phyloP scores from a whole-genome alignment of 176 grass and related monocot species.

The Oryza longistaminata region DNA sequence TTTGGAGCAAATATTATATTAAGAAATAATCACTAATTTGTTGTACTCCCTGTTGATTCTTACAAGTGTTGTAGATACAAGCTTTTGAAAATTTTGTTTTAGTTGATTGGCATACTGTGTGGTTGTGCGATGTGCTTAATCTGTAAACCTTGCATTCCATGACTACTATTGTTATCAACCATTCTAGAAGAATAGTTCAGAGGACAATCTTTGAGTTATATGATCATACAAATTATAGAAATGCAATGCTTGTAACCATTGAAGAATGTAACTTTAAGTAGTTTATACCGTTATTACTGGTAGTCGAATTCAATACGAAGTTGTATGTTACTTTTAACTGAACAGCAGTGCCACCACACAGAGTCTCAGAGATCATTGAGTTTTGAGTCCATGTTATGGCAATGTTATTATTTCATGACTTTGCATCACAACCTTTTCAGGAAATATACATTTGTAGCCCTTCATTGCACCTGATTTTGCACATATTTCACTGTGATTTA shows the following conservation, averaged over 20 bases:
- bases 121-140: background rate
- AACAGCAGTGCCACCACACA: too few species aligned
- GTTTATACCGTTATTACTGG: background rate
- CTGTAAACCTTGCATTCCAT: background rate
- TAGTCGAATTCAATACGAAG: background rate
- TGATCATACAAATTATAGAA: background rate
- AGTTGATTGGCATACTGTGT: background rate
- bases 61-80: background rate
- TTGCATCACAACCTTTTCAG: background rate
- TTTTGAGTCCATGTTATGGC: background rate
- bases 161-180: background rate
- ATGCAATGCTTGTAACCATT: background rate
- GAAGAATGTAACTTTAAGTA: background rate
- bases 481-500: background rate
- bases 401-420: background rate
- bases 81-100: background rate
- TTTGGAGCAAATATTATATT: conserved; percentile 2
- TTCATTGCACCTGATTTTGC: background rate
- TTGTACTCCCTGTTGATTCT: background rate
- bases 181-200: background rate
- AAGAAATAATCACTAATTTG: background rate
- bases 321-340: background rate
- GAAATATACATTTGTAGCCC: background rate
- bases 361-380: background rate
- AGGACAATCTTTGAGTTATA: background rate